phyloP scores from a whole-genome alignment of 805 yeast genomes.

The Wickerhamomyces ciferrii region DNA sequence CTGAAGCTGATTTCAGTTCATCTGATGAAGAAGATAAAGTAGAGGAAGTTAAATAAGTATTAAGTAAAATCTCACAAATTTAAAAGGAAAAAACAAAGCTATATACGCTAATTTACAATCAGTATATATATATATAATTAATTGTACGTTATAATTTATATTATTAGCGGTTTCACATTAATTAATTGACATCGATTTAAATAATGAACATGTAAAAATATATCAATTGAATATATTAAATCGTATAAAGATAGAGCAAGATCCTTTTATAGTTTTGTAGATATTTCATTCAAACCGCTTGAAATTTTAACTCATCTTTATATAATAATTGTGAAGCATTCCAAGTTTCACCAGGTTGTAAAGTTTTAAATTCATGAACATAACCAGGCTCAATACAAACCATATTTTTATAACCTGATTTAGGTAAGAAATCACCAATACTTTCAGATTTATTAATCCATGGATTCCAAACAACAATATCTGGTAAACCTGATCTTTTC shows the following conservation, averaged over 20 bases:
- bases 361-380: constrained; percentile 60
- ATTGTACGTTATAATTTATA: background rate
- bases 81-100: background rate
- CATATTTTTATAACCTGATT: constrained; percentile 79
- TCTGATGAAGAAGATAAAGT: constrained; percentile 25
- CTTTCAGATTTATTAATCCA: constrained; percentile 81
- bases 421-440: constrained; percentile 88
- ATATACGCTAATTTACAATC: too few relatives aligned
- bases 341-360: constrained; percentile 77
- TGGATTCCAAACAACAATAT: constrained; percentile 95
- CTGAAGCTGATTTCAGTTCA: constrained; percentile 23
- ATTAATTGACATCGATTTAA: background rate
- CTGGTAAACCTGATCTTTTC: constrained; percentile 55
- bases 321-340: constrained; percentile 56
- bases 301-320: constrained; percentile 57
- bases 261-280: background rate
- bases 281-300: constrained; percentile 36
- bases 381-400: constrained; percentile 93
- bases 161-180: background rate
- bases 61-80: too few relatives aligned
- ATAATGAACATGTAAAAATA: too few relatives aligned
- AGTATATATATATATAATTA: too few relatives aligned
- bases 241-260: too few relatives aligned
- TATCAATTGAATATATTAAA: too few relatives aligned
- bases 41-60: background rate